Base-by-base conservation (phyloP, 768 basidiomycete species). In the Nevesoporus exiguus region DNA sequence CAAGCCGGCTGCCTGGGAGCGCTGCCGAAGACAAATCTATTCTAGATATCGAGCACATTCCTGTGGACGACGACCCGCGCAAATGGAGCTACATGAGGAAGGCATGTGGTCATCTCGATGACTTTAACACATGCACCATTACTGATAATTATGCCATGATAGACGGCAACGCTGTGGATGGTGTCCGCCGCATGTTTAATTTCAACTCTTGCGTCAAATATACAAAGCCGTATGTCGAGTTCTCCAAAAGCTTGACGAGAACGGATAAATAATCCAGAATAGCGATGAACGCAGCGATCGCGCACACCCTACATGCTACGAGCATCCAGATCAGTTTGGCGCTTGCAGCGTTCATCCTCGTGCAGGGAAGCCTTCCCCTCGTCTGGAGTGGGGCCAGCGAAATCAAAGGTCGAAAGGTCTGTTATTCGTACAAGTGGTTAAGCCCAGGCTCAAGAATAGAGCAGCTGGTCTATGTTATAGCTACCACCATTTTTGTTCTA, bases 381-480 rank as follows among this genome's bases (percentile, higher is more conserved):
- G 33, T 85, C 4, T 90, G 90, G 89, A 80, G 77, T 50, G 78
- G 82, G 0, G 71, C 86, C 24, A 85, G 84, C 51, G 90, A 93
- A 68, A 79, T 92, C 30, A 84, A 82, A 62, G 90, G 90, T 8
- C 74, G 90, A 49, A 90, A 83, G 75, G 84, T 83, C 57, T 21
- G 76, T 66, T 27, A 8, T 17, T 29, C 31, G 31, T 5, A 17
- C 24, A 19, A 10, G 31, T 41, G 30, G 17, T 15, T 24, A 27
- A 39, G 46, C 45, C 15, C 29, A 25, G 39, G 54, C 50, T 57
- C 30, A 55, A 57, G 31, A 17, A 41, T 19, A 7, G 43, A 52
- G 14, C 29, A 82, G 84, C 52, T 77, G 17, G 79, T 86, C 2
- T 86, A 85, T 61, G 58, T 84, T 1, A 48, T 74, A 13, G 80